These are phyloP conservation scores for Ceratocystiopsis sp. DNA, from an alignment of 2,329 filamentous ascomycete genomes.

Conservation along the genomic window DNA sequence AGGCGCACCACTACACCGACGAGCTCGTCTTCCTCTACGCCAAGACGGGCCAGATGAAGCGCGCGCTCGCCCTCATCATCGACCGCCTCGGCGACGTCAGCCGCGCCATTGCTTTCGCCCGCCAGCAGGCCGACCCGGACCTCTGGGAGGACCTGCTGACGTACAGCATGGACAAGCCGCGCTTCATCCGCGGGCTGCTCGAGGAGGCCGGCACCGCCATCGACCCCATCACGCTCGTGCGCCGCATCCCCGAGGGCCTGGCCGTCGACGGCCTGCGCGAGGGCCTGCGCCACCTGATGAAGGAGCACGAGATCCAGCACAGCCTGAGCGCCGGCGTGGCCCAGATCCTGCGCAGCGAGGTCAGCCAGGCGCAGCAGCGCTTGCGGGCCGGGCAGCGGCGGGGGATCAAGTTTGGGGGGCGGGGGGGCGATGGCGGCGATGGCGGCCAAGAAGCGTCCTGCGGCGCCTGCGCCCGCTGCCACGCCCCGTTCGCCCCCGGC, in stretches of 20 bases:
- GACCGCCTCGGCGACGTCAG: constrained; percentile 81
- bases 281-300: constrained; percentile 76
- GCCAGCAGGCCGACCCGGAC: constrained; percentile 79
- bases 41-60: constrained; percentile 86
- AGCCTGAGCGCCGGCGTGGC: constrained; percentile 86
- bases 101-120: constrained; percentile 86
- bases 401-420: constrained; percentile 70
- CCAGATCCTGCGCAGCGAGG: constrained; percentile 71
- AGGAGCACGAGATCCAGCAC: constrained; percentile 89
- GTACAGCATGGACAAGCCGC: constrained; percentile 95
- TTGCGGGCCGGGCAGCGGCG: constrained; percentile 64
- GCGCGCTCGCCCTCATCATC: constrained; percentile 82
- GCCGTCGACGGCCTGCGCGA: constrained; percentile 84
- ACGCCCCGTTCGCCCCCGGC: constrained; percentile 37
- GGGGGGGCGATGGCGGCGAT: neutral
- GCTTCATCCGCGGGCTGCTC: constrained; percentile 79
- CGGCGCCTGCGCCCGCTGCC: constrained; percentile 43
- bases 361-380: constrained; percentile 65
- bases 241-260: constrained; percentile 79
- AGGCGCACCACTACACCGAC: constrained; percentile 62
- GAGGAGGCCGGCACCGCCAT: constrained; percentile 91
- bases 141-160: constrained; percentile 89
- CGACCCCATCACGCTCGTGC: constrained; percentile 77
- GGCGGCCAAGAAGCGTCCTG: neutral
- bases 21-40: constrained; percentile 93